A percentile compares a stretch with the other conserved stretches of the same genome.
Evolutionary conservation across 768 basidiomycete species (phyloP).

Genomic region (Royoungia palumana): DNA sequence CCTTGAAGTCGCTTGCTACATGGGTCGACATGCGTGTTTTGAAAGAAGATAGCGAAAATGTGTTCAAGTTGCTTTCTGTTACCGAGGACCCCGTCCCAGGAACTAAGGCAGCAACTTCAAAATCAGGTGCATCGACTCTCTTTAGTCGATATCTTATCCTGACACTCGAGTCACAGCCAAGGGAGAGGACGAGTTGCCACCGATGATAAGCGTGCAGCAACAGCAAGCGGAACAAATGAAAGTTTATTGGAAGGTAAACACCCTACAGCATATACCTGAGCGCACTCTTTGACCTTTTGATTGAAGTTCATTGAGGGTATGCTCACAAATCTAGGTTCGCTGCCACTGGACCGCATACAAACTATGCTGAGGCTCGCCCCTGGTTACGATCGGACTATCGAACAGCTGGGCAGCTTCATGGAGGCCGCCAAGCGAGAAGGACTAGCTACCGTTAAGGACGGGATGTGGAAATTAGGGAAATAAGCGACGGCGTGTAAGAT

Average conservation of each 20-base stretch:
- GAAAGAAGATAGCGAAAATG: conserved; percentile 58
- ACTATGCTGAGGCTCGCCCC: conserved; percentile 82
- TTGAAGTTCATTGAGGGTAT: conserved; percentile 83
- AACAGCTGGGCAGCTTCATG: conserved; percentile 78
- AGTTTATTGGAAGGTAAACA: conserved; percentile 78
- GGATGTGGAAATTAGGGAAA: conserved; percentile 59
- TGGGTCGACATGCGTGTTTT: conserved; percentile 85
- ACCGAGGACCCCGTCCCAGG: conserved; percentile 44
- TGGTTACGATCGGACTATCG: conserved; percentile 73
- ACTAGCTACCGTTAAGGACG: conserved; percentile 64
- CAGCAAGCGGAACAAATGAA: conserved; percentile 84
- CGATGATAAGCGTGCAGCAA: conserved; percentile 59
- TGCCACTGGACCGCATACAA: conserved; percentile 83
- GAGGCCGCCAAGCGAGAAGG: conserved; percentile 79
- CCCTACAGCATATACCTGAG: neutral
- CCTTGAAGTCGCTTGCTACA: conserved; percentile 71
- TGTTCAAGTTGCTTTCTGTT: conserved; percentile 64
- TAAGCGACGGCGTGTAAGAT: conserved; percentile 2
- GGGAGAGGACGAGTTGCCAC: conserved; percentile 45
- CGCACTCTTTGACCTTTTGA: conserved; percentile 2
- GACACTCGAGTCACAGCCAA: conserved; percentile 17
- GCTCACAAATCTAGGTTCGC: conserved; percentile 79
- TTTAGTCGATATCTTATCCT: neutral
- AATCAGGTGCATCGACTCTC: conserved; percentile 20
- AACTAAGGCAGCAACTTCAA: conserved; percentile 18